Evolutionary conservation across 1,139 yeast species (phyloP).

Genomic region (Eremothecium sinecaudum): DNA sequence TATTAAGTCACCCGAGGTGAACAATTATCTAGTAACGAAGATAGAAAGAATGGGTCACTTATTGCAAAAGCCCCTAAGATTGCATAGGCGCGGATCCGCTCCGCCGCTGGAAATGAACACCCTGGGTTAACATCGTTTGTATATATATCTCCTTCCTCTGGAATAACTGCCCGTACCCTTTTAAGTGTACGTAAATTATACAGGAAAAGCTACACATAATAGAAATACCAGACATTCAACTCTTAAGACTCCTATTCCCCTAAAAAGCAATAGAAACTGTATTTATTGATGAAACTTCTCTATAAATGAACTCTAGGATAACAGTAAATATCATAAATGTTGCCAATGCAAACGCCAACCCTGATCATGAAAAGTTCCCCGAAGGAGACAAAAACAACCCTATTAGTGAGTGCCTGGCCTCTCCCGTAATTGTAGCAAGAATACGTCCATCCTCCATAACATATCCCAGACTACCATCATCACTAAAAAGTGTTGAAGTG

Average conservation of each 20-base stretch:
- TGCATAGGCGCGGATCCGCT: constrained; percentile 18
- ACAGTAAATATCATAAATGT: too few relatives aligned
- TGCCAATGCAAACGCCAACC: too few relatives aligned
- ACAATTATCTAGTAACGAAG: constrained; percentile 86
- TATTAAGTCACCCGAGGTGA: constrained; percentile 74
- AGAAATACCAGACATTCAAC: too few relatives aligned
- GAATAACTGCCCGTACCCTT: too few relatives aligned
- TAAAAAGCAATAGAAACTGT: too few relatives aligned
- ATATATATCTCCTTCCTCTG: too few relatives aligned
- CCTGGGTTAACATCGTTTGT: not conserved
- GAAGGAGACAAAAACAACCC: constrained; percentile 16
- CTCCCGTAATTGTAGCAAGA: constrained; percentile 32
- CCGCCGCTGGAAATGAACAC: constrained; percentile 2
- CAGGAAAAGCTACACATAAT: too few relatives aligned
- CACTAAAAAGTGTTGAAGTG: constrained; percentile 28
- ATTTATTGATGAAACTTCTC: too few relatives aligned
- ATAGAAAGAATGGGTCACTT: constrained; percentile 97
- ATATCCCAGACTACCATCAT: constrained; percentile 27
- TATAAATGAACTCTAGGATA: too few relatives aligned
- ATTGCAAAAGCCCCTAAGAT: constrained; percentile 47
- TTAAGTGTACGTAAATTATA: too few relatives aligned
- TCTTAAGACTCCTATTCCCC: too few relatives aligned
- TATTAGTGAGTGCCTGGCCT: constrained; percentile 26
- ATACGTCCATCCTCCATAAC: constrained; percentile 29
- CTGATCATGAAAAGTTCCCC: too few relatives aligned